Conservation (phyloP, 176 grass and related monocot species). For the barley (Hordeum vulgare) region DNA sequence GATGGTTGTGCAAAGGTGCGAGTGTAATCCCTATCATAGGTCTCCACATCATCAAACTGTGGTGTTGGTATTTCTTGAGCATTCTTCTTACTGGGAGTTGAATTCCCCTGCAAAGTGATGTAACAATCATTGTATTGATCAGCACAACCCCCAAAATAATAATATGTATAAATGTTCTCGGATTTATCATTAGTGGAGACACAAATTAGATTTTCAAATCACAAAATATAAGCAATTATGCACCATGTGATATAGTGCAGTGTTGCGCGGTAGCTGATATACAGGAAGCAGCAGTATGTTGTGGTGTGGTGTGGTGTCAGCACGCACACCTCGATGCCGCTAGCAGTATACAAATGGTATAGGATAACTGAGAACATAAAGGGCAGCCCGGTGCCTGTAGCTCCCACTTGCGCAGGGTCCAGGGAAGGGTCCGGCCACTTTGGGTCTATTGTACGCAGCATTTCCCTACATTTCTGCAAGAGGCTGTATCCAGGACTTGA, state of each 20-base stretch:
- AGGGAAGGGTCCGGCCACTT: too few relatives aligned
- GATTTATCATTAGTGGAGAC: not conserved
- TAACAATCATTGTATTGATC: not conserved
- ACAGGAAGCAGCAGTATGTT: too few relatives aligned
- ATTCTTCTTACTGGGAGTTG: conserved; percentile 63
- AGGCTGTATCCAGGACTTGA: too few relatives aligned
- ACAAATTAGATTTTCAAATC: not conserved
- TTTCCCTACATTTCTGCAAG: too few relatives aligned
- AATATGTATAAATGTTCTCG: not conserved
- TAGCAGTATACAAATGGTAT: not conserved
- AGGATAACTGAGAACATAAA: not conserved
- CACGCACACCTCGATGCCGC: not conserved
- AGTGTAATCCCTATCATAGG: conserved; percentile 98
- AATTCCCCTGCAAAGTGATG: conserved; percentile 44
- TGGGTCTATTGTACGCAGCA: too few relatives aligned
- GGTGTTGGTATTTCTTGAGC: conserved; percentile 94
- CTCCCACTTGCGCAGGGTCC: too few relatives aligned
- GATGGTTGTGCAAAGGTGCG: conserved; percentile 85
- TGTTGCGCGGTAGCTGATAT: not conserved
- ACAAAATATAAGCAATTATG: not conserved
- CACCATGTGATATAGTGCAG: not conserved
- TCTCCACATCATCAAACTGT: conserved; percentile 72
- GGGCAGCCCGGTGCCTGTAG: too few relatives aligned
- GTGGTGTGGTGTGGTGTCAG: too few relatives aligned
- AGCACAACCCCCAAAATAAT: not conserved